phyloP scores from a whole-genome alignment of 1,284 basidiomycete species.

The Prillingera fragicola region DNA sequence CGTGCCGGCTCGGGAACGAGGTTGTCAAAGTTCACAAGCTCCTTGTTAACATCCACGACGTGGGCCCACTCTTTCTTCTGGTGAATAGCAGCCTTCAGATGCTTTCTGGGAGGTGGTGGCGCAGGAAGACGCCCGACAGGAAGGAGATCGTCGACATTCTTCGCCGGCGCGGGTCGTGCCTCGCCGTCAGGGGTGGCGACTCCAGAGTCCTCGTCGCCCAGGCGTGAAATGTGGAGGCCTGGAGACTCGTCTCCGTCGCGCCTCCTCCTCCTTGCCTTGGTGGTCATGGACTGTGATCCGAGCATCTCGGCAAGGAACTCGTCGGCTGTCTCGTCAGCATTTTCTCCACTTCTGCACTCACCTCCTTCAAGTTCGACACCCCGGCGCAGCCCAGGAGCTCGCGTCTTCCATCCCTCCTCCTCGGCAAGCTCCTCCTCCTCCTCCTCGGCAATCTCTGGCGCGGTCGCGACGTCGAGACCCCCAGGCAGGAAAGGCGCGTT shows the following conservation, averaged over 20 bases:
- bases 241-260: constrained; percentile 32
- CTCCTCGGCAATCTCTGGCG: constrained; percentile 30
- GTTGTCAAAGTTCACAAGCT: constrained; percentile 64
- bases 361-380: constrained; percentile 41
- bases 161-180: constrained; percentile 13
- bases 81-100: constrained; percentile 43
- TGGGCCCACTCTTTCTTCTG: constrained; percentile 97
- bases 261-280: constrained; percentile 37
- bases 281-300: constrained; percentile 32
- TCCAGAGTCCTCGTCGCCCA: constrained; percentile 35
- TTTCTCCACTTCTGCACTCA: constrained; percentile 11
- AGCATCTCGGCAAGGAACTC: constrained; percentile 45
- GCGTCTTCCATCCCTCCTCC: constrained; percentile 46
- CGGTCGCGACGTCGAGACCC: constrained; percentile 54
- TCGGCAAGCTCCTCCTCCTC: constrained; percentile 37
- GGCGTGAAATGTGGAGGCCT: constrained; percentile 28
- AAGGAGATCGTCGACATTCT: constrained; percentile 73
- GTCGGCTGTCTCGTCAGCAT: constrained; percentile 29
- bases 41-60: constrained; percentile 86
- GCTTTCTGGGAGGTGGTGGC: constrained; percentile 36
- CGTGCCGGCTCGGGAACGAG: constrained; percentile 49
- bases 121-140: constrained; percentile 58
- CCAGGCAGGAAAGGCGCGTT: constrained; percentile 90
- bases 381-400: constrained; percentile 39
- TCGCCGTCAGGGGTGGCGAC: constrained; percentile 13